Evolutionary conservation across 768 basidiomycete species (phyloP).

Genomic region (Lactarius quietus): DNA sequence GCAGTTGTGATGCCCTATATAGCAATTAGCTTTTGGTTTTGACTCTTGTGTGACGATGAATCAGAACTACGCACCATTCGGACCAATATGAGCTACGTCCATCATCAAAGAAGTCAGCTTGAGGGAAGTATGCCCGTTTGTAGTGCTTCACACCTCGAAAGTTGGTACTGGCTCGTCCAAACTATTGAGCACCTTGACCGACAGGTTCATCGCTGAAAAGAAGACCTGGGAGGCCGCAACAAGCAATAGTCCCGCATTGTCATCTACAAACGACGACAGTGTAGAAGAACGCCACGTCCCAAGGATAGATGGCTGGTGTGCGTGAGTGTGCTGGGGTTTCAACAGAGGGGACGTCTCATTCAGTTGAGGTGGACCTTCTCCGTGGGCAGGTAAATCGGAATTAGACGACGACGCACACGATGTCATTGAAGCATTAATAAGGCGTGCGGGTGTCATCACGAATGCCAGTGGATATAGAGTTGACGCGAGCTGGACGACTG

Average conservation of each 20-base stretch:
- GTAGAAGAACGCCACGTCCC: not conserved
- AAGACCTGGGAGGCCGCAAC: not conserved
- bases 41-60: too few species aligned
- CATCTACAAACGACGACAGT: not conserved
- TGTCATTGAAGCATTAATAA: not conserved
- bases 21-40: not conserved
- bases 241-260: not conserved
- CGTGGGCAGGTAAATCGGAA: not conserved
- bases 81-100: constrained; percentile 46
- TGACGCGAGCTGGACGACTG: not conserved
- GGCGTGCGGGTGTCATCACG: too few species aligned
- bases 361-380: not conserved
- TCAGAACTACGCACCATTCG: constrained; percentile 48
- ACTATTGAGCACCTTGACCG: not conserved
- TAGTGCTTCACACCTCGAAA: not conserved
- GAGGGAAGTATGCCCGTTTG: not conserved
- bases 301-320: too few species aligned
- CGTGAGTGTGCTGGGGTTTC: not conserved
- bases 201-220: not conserved
- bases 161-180: not conserved
- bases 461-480: too few species aligned
- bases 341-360: not conserved
- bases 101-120: not conserved
- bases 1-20: not conserved
- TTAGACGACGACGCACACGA: not conserved